Base-by-base conservation (phyloP, 257 asterid species). In the Jasminum sambac region DNA sequence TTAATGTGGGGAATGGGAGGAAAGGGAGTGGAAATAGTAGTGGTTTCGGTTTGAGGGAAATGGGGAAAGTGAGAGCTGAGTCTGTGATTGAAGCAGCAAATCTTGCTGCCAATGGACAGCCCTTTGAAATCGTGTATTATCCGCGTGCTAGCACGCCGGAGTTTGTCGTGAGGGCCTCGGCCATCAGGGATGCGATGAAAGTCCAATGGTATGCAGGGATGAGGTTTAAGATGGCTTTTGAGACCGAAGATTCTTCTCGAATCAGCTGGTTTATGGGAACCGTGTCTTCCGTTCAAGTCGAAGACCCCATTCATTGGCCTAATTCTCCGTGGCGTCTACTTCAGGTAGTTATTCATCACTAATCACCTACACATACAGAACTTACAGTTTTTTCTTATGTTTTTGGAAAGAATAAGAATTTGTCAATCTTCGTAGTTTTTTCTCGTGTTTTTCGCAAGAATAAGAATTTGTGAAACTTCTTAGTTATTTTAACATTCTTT, bases 261-360 rank as follows among this genome's bases (percentile, higher is more conserved):
- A 90, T 90, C 0, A 90, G 96, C 66, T 90, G 96, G 96, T 90
- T 90, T 44, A 86, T 88, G 96, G 96, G 96, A 25, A 88, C 96
- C 10, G 63, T 90, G 1, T 80, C 95, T 1, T 72, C 91, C 41
- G 89, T 88, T 70, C 88, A 82, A 17, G 90, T 83, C 2, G 86
- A 86, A 19, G 87, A 90, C 64, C 87, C 87, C 4, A 59, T 86
- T 58, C 90, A 68, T 69, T 88, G 96, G 96, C 95, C 96, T 77
- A 86, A 84, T 71, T 90, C 95, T 52, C 96, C 96, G 0, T 90
- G 96, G 96, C 86, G 96, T 78, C 86, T 90, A 77, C 95, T 90
- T 71, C 92, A 85, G 90, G 96, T 89, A 65, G 67, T 36, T 14
- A 11, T 57, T 19, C 11, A 16, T 17, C 36, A 30, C 36, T 30